phyloP scores from a whole-genome alignment of 2,329 filamentous ascomycete genomes.

The Ramularia collo-cygni region DNA sequence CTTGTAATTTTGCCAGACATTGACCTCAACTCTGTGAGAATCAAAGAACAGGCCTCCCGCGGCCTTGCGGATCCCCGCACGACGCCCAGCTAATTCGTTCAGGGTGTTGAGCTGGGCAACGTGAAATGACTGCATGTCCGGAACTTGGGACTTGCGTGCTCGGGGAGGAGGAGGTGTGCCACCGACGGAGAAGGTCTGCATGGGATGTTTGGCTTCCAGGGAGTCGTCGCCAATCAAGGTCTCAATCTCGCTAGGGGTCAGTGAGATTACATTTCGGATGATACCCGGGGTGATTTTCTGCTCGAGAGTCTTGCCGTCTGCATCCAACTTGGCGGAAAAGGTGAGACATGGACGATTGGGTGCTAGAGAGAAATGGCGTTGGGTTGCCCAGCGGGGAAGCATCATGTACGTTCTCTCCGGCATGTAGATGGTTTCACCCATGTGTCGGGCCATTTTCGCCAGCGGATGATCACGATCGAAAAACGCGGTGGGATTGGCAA shows the following conservation, averaged over 20 bases:
- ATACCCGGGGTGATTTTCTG: slow-evolving; percentile 48
- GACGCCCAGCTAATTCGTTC: slow-evolving; percentile 29
- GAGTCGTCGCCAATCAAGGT: slow-evolving; percentile 11
- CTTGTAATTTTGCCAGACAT: slow-evolving; percentile 30
- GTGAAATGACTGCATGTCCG: slow-evolving; percentile 22
- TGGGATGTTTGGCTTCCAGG: slow-evolving; percentile 1
- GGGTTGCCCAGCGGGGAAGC: slow-evolving; percentile 45
- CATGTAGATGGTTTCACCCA: slow-evolving; percentile 51
- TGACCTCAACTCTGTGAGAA: slow-evolving; percentile 24
- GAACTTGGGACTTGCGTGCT: slow-evolving; percentile 12
- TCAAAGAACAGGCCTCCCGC: slow-evolving; percentile 35
- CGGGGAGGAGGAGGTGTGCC: slow-evolving; percentile 23
- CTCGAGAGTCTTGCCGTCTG: slow-evolving; percentile 47
- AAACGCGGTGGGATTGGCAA: slow-evolving; percentile 69
- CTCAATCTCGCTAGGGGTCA: slow-evolving; percentile 41
- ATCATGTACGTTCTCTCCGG: slow-evolving; percentile 52
- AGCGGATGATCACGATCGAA: slow-evolving; percentile 54
- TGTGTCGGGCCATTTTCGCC: slow-evolving; percentile 54
- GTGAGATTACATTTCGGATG: slow-evolving; percentile 47
- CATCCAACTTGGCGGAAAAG: slow-evolving; percentile 51
- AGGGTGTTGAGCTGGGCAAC: slow-evolving; percentile 31
- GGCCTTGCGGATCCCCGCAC: slow-evolving; percentile 28
- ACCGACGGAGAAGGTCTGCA: slow-evolving; percentile 28
- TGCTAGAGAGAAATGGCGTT: slow-evolving; percentile 48
- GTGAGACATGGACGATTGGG: slow-evolving; percentile 52